Conservation (phyloP, 2,329 filamentous ascomycete genomes). For the Rutstroemia sp. region DNA sequence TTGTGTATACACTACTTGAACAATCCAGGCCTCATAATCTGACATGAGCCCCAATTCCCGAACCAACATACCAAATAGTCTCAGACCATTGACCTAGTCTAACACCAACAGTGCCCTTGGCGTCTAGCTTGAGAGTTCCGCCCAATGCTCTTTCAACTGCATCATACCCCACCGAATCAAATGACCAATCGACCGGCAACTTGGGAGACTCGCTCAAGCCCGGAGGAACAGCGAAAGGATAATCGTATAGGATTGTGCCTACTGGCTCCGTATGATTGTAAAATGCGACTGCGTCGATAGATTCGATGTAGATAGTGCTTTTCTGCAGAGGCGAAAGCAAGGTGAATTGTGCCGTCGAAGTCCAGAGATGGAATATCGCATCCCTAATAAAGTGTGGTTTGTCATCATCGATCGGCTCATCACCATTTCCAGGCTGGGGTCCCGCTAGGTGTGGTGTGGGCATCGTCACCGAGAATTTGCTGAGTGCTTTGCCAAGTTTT, state of each 20-base stretch:
- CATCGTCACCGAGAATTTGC: conserved; percentile 62
- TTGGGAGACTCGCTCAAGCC: conserved; percentile 65
- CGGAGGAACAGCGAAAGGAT: conserved; percentile 70
- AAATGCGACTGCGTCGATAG: conserved; percentile 75
- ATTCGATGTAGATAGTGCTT: conserved; percentile 69
- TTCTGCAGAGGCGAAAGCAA: conserved; percentile 70
- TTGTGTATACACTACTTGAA: background rate
- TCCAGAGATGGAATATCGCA: conserved; percentile 79
- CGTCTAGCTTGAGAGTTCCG: conserved; percentile 70
- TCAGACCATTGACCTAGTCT: conserved; percentile 70
- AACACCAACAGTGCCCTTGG: conserved; percentile 67
- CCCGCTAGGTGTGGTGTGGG: conserved; percentile 60
- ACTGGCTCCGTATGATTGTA: conserved; percentile 75
- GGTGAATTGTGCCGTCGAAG: conserved; percentile 78
- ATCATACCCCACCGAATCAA: conserved; percentile 74
- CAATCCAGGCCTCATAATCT: conserved; percentile 33
- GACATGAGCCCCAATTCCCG: conserved; percentile 62
- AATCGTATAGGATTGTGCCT: conserved; percentile 67
- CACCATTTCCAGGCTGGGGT: conserved; percentile 40
- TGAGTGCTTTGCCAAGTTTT: conserved; percentile 63
- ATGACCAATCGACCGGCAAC: conserved; percentile 74
- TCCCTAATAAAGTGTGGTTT: conserved; percentile 69
- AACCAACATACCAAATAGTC: conserved; percentile 61
- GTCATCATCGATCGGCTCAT: conserved; percentile 35
- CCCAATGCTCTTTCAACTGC: conserved; percentile 74